These are phyloP conservation scores for Fusarium sterilihyphosum DNA, from an alignment of 2,329 filamentous ascomycete species.

Conservation along the genomic window DNA sequence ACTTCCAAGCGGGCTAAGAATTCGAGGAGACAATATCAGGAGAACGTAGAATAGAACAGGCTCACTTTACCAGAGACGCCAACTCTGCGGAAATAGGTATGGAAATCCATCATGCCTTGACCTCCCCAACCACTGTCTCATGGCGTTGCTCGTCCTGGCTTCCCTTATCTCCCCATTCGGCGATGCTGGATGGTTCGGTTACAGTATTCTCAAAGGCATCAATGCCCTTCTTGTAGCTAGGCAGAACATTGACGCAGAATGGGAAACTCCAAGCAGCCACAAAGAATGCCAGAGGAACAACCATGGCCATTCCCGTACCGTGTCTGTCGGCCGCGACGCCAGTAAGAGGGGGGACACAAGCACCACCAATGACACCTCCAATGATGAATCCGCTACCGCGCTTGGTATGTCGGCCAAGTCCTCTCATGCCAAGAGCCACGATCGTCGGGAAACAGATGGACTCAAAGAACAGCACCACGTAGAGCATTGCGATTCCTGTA, in stretches of 20 bases:
- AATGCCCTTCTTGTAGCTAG: constrained; percentile 69
- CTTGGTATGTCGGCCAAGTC: constrained; percentile 80
- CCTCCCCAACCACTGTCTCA: neutral
- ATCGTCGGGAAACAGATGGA: constrained; percentile 85
- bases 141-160: neutral
- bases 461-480: constrained; percentile 80
- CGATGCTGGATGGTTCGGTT: neutral
- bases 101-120: neutral
- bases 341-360: constrained; percentile 76
- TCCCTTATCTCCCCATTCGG: neutral
- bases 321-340: constrained; percentile 73
- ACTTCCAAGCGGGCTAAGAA: neutral
- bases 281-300: constrained; percentile 71
- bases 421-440: constrained; percentile 79
- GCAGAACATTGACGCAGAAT: constrained; percentile 72
- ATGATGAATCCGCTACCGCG: constrained; percentile 76
- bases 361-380: constrained; percentile 76
- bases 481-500: constrained; percentile 69
- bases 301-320: constrained; percentile 70
- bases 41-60: neutral
- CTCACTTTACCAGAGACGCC: accelerated
- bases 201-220: constrained; percentile 58
- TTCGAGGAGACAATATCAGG: neutral
- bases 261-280: constrained; percentile 66
- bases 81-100: accelerated